Evolutionary conservation across 2,329 filamentous ascomycete species (phyloP), one percentile per base, ranked within the genome.

Genomic region (Sporothrix phasma): DNA sequence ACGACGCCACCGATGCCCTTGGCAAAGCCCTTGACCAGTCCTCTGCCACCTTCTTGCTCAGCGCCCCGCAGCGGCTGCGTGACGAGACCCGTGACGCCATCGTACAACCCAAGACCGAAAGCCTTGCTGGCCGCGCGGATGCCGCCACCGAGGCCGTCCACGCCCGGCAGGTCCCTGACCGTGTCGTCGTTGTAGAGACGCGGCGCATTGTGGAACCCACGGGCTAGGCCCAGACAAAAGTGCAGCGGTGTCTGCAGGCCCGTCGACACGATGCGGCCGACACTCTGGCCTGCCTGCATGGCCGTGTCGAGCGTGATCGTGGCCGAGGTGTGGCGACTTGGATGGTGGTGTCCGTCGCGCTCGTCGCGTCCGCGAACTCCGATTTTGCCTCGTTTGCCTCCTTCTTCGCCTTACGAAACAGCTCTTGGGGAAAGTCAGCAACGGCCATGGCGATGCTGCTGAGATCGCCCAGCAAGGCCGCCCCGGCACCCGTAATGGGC

Each of bases 151-250:
- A 96, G 77, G 61, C 87, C 88, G 0, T 89, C 92, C 4, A 96
- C 89, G 13, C 24, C 13, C 22, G 22, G 19, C 5, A 31, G 49
- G 4, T 11, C 43, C 8, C 90, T 82, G 0, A 96, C 86, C 1
- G 87, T 92, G 1, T 90, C 85, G 70, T 96, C 92, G 47, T 92
- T 89, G 72, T 96, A 96, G 0, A 96, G 78, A 69, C 84, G 87
- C 0, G 92, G 92, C 5, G 89, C 88, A 70, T 96, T 96, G 72
- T 93, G 88, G 72, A 96, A 95, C 0, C 92, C 92, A 73, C 88
- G 89, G 0, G 92, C 88, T 43, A 96, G 76, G 0, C 89, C 89
- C 47, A 96, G 76, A 46, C 89, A 90, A 67, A 96, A 88, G 72
- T 96, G 90, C 81, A 94, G 88, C 0, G 92, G 92, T 1, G 88